Evolutionary conservation across 169 alveolate species (phyloP).

Genomic region (Cryptosporidium andersoni): DNA sequence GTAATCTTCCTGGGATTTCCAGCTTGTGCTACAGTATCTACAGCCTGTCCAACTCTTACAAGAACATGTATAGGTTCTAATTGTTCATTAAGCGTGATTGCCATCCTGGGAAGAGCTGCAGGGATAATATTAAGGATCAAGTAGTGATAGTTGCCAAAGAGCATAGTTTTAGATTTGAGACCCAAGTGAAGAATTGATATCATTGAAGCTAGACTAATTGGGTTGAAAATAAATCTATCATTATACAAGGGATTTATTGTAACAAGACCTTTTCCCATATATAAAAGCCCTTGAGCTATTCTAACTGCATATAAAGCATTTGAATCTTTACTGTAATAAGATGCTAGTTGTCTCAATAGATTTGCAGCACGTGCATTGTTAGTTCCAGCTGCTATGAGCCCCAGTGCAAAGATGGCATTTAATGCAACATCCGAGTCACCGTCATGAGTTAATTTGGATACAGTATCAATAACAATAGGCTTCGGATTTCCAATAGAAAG

Average conservation of each 20-base stretch:
- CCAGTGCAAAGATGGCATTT: conserved; percentile 95
- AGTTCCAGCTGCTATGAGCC: conserved; percentile 96
- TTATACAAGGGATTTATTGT: conserved; percentile 95
- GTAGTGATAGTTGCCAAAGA: conserved; percentile 89
- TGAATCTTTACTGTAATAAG: conserved; percentile 91
- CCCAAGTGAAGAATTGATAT: conserved; percentile 88
- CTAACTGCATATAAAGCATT: conserved; percentile 95
- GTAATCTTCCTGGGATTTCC: conserved; percentile 96
- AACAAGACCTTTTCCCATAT: conserved; percentile 90
- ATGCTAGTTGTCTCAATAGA: conserved; percentile 93
- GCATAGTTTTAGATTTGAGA: conserved; percentile 86
- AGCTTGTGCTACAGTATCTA: conserved; percentile 96
- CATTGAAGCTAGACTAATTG: conserved; percentile 94
- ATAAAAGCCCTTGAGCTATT: conserved; percentile 91
- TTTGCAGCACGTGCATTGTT: conserved; percentile 96
- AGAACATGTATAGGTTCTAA: conserved; percentile 87
- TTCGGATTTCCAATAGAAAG: conserved; percentile 94
- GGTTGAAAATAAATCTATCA: conserved; percentile 91
- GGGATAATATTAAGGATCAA: conserved; percentile 92
- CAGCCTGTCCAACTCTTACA: conserved; percentile 94
- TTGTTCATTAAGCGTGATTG: conserved; percentile 87
- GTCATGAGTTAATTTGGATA: conserved; percentile 97
- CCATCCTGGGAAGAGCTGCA: conserved; percentile 89
- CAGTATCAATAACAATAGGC: conserved; percentile 83
- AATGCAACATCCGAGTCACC: conserved; percentile 93